Evolutionary conservation across 2,329 filamentous ascomycete species (phyloP).

Genomic region (Sporothrix pallida): DNA sequence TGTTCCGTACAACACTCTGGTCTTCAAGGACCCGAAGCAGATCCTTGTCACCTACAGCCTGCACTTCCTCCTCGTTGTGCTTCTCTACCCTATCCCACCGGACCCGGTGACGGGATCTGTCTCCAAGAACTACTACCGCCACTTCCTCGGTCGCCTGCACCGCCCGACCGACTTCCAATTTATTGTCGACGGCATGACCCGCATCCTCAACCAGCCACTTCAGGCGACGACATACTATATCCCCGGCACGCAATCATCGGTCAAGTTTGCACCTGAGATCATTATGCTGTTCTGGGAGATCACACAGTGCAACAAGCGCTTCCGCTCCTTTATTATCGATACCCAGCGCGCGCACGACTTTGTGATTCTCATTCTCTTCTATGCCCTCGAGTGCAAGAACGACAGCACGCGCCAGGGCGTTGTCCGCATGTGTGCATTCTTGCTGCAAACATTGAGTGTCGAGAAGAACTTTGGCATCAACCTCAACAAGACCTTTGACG

Average conservation of each 20-base stretch:
- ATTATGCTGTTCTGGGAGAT: slow-evolving; percentile 98
- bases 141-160: slow-evolving; percentile 88
- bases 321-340: slow-evolving; percentile 95
- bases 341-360: slow-evolving; percentile 94
- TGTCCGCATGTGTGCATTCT: slow-evolving; percentile 96
- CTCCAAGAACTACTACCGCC: slow-evolving; percentile 91
- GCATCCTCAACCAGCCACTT: slow-evolving; percentile 89
- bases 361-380: slow-evolving; percentile 86
- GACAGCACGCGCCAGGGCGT: slow-evolving; percentile 89
- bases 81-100: slow-evolving; percentile 81
- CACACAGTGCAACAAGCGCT: slow-evolving; percentile 95
- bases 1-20: slow-evolving; percentile 89
- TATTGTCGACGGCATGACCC: slow-evolving; percentile 90
- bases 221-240: slow-evolving; percentile 88
- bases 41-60: slow-evolving; percentile 89
- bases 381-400: slow-evolving; percentile 85
- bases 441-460: slow-evolving; percentile 92
- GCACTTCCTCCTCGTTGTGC: slow-evolving; percentile 82
- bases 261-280: slow-evolving; percentile 92
- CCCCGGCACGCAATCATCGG: slow-evolving; percentile 77
- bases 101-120: slow-evolving; percentile 40
- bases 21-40: slow-evolving; percentile 89
- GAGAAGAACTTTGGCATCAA: slow-evolving; percentile 89
- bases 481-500: slow-evolving; percentile 86
- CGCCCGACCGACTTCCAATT: slow-evolving; percentile 97